Conservation (phyloP, 495 filamentous ascomycete species). For the Lepidopterella palustris region DNA sequence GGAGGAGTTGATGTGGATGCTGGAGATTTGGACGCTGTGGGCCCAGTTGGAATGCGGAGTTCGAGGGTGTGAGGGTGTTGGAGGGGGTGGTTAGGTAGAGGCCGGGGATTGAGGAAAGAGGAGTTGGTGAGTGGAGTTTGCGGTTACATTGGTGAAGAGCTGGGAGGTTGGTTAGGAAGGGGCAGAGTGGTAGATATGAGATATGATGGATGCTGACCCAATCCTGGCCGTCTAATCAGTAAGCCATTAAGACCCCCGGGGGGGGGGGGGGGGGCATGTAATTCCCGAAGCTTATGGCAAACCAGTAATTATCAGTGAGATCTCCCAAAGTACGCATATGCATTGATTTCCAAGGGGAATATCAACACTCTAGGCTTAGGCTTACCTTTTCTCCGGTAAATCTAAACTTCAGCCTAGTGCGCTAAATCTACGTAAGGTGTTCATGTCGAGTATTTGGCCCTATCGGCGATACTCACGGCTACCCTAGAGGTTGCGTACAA, state of each 20-base stretch:
- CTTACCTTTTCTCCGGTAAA: constrained; percentile 52
- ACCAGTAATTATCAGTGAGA: neutral
- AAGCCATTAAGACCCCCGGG: constrained; percentile 52
- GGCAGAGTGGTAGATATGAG: neutral
- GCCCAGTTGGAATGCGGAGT: constrained; percentile 59
- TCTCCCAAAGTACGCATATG: neutral
- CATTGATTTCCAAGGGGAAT: neutral
- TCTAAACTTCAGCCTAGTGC: constrained; percentile 58
- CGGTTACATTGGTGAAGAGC: constrained; percentile 60
- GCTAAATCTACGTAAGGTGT: constrained; percentile 23
- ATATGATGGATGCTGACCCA: constrained; percentile 36
- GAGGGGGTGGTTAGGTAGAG: constrained; percentile 36
- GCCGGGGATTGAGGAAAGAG: constrained; percentile 42
- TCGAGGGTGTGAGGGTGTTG: constrained; percentile 45
- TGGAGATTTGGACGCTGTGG: constrained; percentile 54
- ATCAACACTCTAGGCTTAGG: neutral
- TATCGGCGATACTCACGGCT: constrained; percentile 34
- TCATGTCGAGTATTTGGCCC: neutral
- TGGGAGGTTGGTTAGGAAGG: neutral
- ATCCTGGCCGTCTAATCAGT: constrained; percentile 56
- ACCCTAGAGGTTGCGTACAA: neutral
- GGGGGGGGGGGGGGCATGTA: too few relatives aligned
- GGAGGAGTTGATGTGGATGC: constrained; percentile 47
- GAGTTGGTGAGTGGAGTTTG: constrained; percentile 54
- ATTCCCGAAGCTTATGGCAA: constrained; percentile 58